A percentile compares a stretch with the other conserved stretches of the same genome.
Evolutionary conservation across 169 alveolate genomes (phyloP).

Genomic region (Plasmodium cynomolgi): DNA sequence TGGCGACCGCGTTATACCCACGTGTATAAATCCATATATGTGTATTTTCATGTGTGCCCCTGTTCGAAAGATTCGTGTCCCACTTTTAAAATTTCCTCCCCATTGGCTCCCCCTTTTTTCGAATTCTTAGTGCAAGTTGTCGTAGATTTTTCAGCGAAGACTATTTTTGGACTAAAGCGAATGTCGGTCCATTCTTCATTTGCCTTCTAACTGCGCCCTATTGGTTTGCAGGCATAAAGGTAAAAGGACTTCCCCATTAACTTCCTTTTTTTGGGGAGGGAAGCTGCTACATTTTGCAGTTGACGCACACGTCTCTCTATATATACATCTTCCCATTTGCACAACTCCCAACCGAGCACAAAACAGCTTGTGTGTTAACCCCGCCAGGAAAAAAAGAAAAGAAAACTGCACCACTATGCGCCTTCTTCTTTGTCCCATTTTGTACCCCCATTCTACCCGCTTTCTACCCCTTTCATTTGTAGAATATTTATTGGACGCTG

Average conservation of each 20-base stretch:
- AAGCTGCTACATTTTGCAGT: background rate
- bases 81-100: background rate
- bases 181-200: slow-evolving; percentile 79
- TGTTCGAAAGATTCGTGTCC: background rate
- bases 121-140: slow-evolving; percentile 39
- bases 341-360: background rate
- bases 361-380: background rate
- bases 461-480: slow-evolving; percentile 11
- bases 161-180: slow-evolving; percentile 81
- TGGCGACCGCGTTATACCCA: background rate
- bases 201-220: slow-evolving; percentile 77
- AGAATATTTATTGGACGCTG: slow-evolving; percentile 84
- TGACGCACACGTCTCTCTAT: background rate
- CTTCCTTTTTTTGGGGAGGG: background rate
- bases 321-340: background rate
- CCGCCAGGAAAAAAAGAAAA: background rate
- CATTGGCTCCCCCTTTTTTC: background rate
- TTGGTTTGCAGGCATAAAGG: slow-evolving; percentile 78
- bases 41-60: background rate
- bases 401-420: background rate
- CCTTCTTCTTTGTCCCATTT: background rate
- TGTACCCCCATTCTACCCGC: background rate
- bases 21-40: background rate
- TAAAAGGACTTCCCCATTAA: background rate
- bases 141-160: slow-evolving; percentile 77